A percentile compares a stretch with the other conserved stretches of the same genome.
These are phyloP conservation scores for Eucalyptus sp. DNA, from an alignment of 345 rosid species.

Conservation along the genomic window DNA sequence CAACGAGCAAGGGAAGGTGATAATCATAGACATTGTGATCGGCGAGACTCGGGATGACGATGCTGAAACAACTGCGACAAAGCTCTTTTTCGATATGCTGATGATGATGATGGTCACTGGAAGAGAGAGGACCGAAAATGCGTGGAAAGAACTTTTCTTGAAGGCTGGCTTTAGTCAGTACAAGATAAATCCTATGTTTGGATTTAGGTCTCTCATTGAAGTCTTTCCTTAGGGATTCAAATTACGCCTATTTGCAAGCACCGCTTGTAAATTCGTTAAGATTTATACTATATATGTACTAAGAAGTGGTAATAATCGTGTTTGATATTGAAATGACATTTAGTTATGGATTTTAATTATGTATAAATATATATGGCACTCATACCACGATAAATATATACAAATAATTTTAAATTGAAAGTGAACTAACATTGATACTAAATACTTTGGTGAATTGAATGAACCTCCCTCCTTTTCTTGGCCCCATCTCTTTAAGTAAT, in stretches of 20 bases:
- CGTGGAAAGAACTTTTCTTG: conserved; percentile 10
- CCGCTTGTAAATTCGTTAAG: background rate
- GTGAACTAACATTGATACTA: background rate
- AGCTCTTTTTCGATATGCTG: conserved; percentile 27
- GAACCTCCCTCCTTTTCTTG: background rate
- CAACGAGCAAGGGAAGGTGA: background rate
- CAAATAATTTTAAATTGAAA: background rate
- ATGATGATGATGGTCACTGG: conserved; percentile 18
- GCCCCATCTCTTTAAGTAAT: background rate
- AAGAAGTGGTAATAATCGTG: background rate
- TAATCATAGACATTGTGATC: conserved; percentile 8
- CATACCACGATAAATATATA: background rate
- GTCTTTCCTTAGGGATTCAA: conserved; percentile 7
- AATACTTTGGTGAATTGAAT: background rate
- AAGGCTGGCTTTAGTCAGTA: conserved; percentile 17
- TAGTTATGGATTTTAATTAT: background rate
- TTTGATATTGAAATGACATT: background rate
- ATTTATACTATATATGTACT: background rate
- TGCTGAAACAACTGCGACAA: background rate
- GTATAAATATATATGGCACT: background rate
- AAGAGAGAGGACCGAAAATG: conserved; percentile 17
- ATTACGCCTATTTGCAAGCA: background rate
- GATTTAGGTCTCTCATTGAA: conserved; percentile 28
- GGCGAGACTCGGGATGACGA: background rate
- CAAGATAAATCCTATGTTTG: conserved; percentile 17